Percentiles rank a stretch among this genome's conserved stretches.
Evolutionary conservation across 352 stramenopile species (phyloP).

Genomic region (Plasmopara viticola): DNA sequence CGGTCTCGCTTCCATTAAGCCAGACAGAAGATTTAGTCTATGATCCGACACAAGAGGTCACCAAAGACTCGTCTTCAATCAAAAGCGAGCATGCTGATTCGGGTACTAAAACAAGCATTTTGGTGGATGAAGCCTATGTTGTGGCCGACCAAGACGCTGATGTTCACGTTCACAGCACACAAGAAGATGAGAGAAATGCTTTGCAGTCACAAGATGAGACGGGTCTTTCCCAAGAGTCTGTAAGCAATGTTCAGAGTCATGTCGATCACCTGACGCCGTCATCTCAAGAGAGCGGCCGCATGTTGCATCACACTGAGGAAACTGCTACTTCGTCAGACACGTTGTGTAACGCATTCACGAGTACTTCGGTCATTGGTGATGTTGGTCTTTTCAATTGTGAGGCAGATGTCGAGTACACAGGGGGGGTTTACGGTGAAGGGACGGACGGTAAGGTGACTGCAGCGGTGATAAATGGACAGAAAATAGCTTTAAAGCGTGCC

Average conservation of each 20-base stretch:
- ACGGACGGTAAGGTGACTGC: conserved; percentile 77
- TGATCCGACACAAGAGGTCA: conserved; percentile 13
- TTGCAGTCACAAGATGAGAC: conserved; percentile 11
- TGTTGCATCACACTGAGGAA: conserved; percentile 6
- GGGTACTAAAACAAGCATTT: conserved; percentile 2
- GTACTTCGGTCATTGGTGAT: conserved; percentile 76
- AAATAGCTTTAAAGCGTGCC: conserved; percentile 74
- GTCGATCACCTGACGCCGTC: conserved; percentile 19
- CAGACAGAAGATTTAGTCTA: conserved; percentile 34
- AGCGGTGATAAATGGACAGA: conserved; percentile 69
- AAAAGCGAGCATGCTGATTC: conserved; percentile 1
- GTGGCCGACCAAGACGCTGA: not conserved
- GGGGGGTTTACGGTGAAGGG: conserved; percentile 77
- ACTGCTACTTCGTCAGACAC: conserved; percentile 6
- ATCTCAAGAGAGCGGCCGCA: conserved; percentile 27
- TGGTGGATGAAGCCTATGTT: conserved; percentile 6
- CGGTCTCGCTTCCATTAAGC: conserved; percentile 23
- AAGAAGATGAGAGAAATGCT: conserved; percentile 5
- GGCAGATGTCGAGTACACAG: conserved; percentile 71
- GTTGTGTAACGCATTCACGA: conserved; percentile 46
- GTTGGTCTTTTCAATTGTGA: conserved; percentile 83
- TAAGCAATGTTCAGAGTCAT: conserved; percentile 8
- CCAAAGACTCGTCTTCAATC: conserved; percentile 3
- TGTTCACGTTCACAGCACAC: conserved; percentile 3
- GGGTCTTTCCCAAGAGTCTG: conserved; percentile 21